Base-by-base conservation (phyloP, 2,329 filamentous ascomycete genomes). In the Pseudocercospora cruenta region DNA sequence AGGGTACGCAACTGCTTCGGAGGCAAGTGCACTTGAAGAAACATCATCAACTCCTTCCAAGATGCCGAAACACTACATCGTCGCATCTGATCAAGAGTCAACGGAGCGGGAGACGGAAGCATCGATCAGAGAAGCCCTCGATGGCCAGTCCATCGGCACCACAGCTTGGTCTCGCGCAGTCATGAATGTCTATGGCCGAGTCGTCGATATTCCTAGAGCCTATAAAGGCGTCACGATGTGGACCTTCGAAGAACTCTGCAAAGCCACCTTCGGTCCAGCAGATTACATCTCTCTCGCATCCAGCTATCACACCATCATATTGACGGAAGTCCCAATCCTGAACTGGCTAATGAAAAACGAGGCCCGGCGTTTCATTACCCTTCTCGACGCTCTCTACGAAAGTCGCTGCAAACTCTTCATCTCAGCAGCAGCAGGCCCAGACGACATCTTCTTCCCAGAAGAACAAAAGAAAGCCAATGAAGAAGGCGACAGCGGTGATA, bases 231-330 rank as follows among this genome's bases (percentile, higher is more conserved):
- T 86, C 0, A 85, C 88, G 0, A 83, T 84, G 62, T 93, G 90
- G 86, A 85, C 86, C 9, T 95, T 94, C 72, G 73, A 82, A 14
- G 85, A 90, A 39, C 84, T 94, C 1, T 92, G 91, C 65, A 84
- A 84, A 66, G 80, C 78, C 5, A 82, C 83, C 1, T 88, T 93
- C 53, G 92, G 92, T 0, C 91, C 91, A 0, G 92, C 92, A 28
- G 92, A 95, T 80, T 95, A 94, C 78, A 91, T 94, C 62, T 91
- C 90, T 1, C 86, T 95, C 76, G 91, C 91, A 1, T 93, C 91
- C 1, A 90, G 86, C 16, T 94, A 90, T 76, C 91, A 94, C 77
- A 94, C 91, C 0, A 85, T 94, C 67, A 87, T 94, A 74, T 82
- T 94, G 55, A 89, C 90, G 70, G 80, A 88, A 21, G 83, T 94